Base-by-base conservation (phyloP, 140 eudicot genomes). In the Anethum foeniculum region DNA sequence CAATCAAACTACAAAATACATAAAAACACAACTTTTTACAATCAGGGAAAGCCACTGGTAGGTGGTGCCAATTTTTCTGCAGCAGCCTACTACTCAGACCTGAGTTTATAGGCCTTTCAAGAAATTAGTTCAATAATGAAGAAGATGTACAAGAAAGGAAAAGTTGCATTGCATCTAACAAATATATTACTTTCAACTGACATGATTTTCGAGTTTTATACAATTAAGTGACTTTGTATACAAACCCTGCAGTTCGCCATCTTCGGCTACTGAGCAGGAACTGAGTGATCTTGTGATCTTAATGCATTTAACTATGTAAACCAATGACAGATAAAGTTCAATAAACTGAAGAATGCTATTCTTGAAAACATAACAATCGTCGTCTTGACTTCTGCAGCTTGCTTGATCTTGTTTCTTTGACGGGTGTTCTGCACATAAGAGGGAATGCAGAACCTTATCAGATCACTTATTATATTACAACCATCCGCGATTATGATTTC, bases 351-450 rank as follows among this genome's bases (percentile, higher is more conserved):
- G 16, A 51, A 43, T 49, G 0, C 48, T 15, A 34, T 30, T 12
- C 67, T 46, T 4, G 25, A 69, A 19, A 25, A 43, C 30, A 32
- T 62, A 79, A 16, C 47, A n/a, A 51, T 7, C 62, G 75, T 51
- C 78, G 56, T 36, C 81, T 77, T 23, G 32, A 46, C 78, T 77
- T 82, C 71, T 48, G 44, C 52, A 16, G 44, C 28, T 41, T 68
- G 78, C 81, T 67, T 82, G 81, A 5, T 77, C 10, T 14, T 25
- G 32, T 51, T 82, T 39, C 78, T 38, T 68, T 34, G 44, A 28
- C 72, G 79, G 56, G 72, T 77, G 72, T 27, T 67, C 85, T 82
- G 85, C 30, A 65, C 65, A 60, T 27, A 46, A 74, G 38, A 74
- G 77, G 52, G 56, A n/a, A 18, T 44, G 54, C 77, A 72, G 47